phyloP scores from a whole-genome alignment of 2,329 filamentous ascomycete species.

The Aureobasidium sp. region DNA sequence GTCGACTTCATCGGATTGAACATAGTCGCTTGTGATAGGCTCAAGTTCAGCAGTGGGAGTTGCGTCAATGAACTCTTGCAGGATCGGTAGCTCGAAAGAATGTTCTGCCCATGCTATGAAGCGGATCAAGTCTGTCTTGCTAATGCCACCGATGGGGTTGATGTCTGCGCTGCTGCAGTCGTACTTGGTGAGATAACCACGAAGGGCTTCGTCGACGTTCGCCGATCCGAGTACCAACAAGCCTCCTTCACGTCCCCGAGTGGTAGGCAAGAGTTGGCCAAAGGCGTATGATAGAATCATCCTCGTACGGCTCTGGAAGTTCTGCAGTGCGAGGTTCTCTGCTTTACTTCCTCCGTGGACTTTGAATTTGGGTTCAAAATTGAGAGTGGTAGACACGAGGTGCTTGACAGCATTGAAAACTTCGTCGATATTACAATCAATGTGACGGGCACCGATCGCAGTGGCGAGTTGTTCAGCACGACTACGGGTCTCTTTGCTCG shows the following conservation, averaged over 20 bases:
- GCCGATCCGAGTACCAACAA: conserved; percentile 61
- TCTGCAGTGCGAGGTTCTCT: conserved; percentile 61
- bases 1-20: conserved; percentile 51
- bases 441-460: conserved; percentile 64
- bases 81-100: conserved; percentile 56
- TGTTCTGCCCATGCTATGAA: conserved; percentile 61
- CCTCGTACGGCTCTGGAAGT: conserved; percentile 58
- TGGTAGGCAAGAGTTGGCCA: conserved; percentile 55
- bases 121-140: conserved; percentile 62
- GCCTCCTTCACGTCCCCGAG: conserved; percentile 51
- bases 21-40: conserved; percentile 58
- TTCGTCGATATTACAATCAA: conserved; percentile 66
- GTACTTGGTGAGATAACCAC: conserved; percentile 64
- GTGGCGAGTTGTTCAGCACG: conserved; percentile 55
- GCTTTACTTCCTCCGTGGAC: conserved; percentile 54
- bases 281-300: conserved; percentile 62
- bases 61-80: conserved; percentile 58
- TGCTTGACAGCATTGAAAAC: conserved; percentile 55
- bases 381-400: conserved; percentile 52
- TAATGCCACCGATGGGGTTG: conserved; percentile 58
- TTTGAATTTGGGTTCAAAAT: conserved; percentile 56
- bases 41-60: conserved; percentile 47
- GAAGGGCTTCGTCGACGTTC: conserved; percentile 56
- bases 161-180: conserved; percentile 51
- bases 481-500: conserved; percentile 58